Percentiles rank a stretch among this genome's conserved stretches.
Conservation (phyloP, 805 yeast genomes). For the Yarrowia deformans region DNA sequence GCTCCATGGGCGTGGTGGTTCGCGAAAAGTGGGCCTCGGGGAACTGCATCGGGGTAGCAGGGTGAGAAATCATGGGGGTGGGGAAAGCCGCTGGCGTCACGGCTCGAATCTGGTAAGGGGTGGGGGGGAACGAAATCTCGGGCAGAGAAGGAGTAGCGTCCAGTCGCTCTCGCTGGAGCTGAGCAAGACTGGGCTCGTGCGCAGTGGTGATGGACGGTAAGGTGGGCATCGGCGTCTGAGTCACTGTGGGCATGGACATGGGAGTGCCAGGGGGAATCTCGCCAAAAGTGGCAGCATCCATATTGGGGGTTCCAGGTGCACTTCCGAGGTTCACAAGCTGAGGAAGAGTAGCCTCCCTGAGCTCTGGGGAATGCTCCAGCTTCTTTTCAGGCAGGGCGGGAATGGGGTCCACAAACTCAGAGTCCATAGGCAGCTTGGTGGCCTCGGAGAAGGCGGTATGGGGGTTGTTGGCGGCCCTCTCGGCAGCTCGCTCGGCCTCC, state of each 20-base stretch:
- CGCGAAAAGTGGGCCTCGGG: constrained; percentile 28
- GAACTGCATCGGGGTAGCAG: constrained; percentile 31
- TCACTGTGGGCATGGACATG: constrained; percentile 24
- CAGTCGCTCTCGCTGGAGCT: constrained; percentile 28
- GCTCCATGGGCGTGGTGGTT: constrained; percentile 26
- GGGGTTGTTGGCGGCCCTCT: constrained; percentile 14
- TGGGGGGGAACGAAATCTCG: constrained; percentile 24
- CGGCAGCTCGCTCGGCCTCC: constrained; percentile 5
- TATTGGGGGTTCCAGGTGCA: constrained; percentile 1
- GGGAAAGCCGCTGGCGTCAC: constrained; percentile 34
- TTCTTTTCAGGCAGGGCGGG: constrained; percentile 20
- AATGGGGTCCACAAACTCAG: constrained; percentile 27
- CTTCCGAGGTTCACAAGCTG: constrained; percentile 13
- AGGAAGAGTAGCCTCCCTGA: constrained; percentile 20
- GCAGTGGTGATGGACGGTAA: constrained; percentile 26
- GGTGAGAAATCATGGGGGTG: constrained; percentile 9
- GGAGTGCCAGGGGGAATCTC: constrained; percentile 4
- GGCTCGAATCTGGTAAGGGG: constrained; percentile 33
- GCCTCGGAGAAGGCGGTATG: constrained; percentile 26
- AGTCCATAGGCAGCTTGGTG: constrained; percentile 19
- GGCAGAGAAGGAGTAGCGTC: constrained; percentile 30
- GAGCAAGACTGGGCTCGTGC: constrained; percentile 21
- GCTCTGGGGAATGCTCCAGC: constrained; percentile 18
- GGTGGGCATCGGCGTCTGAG: constrained; percentile 5
- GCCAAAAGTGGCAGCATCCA: constrained; percentile 13